Conservation (phyloP, 2,329 filamentous ascomycete genomes). For the Diaporthe ampelina region DNA sequence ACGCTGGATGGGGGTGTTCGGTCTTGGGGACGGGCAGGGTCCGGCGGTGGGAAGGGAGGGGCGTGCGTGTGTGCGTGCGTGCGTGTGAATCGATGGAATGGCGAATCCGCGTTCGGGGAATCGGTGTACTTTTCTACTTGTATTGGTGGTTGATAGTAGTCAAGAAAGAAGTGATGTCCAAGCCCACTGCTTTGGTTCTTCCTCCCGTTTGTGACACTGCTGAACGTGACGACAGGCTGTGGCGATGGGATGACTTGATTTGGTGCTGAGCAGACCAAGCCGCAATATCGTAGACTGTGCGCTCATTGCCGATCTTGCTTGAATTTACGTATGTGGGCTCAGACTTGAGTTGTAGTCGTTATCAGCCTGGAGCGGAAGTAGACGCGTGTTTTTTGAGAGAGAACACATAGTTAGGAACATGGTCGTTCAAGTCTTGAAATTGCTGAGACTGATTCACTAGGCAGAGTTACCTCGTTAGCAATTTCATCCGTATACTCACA, state of each 20-base stretch:
- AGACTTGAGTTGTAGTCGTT: too few species aligned
- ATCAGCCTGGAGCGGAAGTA: too few species aligned
- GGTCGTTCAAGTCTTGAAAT: too few species aligned
- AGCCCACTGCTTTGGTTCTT: neutral
- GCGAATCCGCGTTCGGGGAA: conserved; percentile 32
- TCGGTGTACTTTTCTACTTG: conserved; percentile 31
- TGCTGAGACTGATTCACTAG: too few species aligned
- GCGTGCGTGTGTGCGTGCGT: neutral
- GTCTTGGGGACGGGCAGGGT: conserved; percentile 5
- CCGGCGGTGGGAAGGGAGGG: neutral
- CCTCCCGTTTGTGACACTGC: neutral
- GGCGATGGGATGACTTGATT: neutral
- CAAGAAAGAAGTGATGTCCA: conserved; percentile 29
- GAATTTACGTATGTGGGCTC: too few species aligned
- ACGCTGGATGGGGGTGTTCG: conserved; percentile 20
- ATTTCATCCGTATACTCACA: too few species aligned
- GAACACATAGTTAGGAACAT: too few species aligned
- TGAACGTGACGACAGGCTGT: neutral
- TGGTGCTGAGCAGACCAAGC: too few species aligned
- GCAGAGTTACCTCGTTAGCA: too few species aligned
- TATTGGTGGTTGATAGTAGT: conserved; percentile 22
- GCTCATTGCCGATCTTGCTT: too few species aligned
- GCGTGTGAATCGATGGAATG: conserved; percentile 16
- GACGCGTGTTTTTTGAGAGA: too few species aligned
- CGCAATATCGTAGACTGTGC: too few species aligned